Evolutionary conservation across 1,284 basidiomycete genomes (phyloP).

Genomic region (Chondrostereum purpureum): DNA sequence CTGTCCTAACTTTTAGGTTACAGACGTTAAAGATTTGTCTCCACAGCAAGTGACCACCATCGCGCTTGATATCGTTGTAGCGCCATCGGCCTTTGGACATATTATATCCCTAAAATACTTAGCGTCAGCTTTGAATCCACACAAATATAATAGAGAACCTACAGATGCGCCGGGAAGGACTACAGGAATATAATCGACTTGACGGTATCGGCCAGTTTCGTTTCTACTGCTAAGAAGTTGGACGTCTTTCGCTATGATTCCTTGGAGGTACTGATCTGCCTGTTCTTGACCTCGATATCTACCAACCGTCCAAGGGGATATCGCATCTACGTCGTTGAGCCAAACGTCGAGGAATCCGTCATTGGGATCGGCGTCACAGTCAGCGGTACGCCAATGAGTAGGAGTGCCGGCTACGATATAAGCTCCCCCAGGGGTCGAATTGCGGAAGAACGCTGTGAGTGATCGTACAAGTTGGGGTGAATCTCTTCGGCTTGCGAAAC

Average conservation of each 20-base stretch:
- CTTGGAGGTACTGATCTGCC: slow-evolving; percentile 51
- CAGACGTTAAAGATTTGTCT: slow-evolving; percentile 60
- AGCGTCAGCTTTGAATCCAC: not conserved
- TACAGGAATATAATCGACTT: slow-evolving; percentile 68
- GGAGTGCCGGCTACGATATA: slow-evolving; percentile 66
- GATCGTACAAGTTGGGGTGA: slow-evolving; percentile 49
- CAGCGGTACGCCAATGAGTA: slow-evolving; percentile 62
- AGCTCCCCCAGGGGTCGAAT: slow-evolving; percentile 57
- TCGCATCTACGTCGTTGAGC: slow-evolving; percentile 65
- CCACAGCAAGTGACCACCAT: slow-evolving; percentile 70
- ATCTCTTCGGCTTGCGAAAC: slow-evolving; percentile 51
- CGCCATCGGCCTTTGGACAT: slow-evolving; percentile 58
- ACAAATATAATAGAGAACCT: too few relatives aligned
- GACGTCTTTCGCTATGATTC: slow-evolving; percentile 54
- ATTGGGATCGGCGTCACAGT: slow-evolving; percentile 59
- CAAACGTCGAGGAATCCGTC: slow-evolving; percentile 57
- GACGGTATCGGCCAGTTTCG: slow-evolving; percentile 32
- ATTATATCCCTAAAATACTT: slow-evolving; percentile 49
- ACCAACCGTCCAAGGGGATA: slow-evolving; percentile 72
- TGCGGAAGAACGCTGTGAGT: slow-evolving; percentile 47
- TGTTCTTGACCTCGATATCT: slow-evolving; percentile 49
- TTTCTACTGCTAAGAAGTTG: slow-evolving; percentile 47
- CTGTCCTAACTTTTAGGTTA: slow-evolving; percentile 49
- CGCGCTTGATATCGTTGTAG: slow-evolving; percentile 57
- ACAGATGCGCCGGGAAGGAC: slow-evolving; percentile 71